Base-by-base conservation (phyloP, 257 asterid species). In the Oldenlandia corymbosa region DNA sequence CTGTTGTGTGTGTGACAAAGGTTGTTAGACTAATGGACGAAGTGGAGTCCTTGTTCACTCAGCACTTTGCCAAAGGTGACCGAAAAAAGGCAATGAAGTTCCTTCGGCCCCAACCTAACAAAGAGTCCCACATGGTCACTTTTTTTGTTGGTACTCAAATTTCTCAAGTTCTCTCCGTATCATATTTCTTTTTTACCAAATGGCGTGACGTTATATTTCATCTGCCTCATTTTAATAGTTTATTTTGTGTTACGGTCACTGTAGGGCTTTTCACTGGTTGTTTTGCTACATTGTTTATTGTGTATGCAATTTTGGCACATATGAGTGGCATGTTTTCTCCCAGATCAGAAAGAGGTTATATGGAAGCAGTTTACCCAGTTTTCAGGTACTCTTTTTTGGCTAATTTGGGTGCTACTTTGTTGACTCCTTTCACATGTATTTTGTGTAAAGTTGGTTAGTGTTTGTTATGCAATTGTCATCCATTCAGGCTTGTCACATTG, bases 21-120 rank as follows among this genome's bases (percentile, higher is more conserved):
- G 96, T 87, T 69, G 90, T 93, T 45, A 78, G 94, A 61, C 73
- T 87, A 79, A 93, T 90, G 96, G 99, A 93, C 74, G 96, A 90
- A 81, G 96, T 93, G 94, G 99, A 93, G 88, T 75, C 86, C 76
- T 77, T 86, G 77, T 93, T 93, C 94, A 84, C 95, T 56, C 84
- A 82, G 81, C 99, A 93, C 88, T 93, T 93, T 20, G 96, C 94
- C 70, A 84, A 68, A 75, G 78, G 69, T 69, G 99, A 93, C 81
- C 81, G 95, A 74, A 89, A 87, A 80, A 93, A 83, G 76, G 89
- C 97, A 5, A 87, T 93, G 97, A 93, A 93, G 70, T 93, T 87
- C 78, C 78, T 93, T 67, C 84, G 80, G 56, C 99, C 99, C 39
- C 91, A 86, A 67, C 95, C 75, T 32, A 79, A 77, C 34, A 84